A percentile compares a stretch with the other conserved stretches of the same genome.
phyloP scores from a whole-genome alignment of 83 land plant species.

The Isoetes engelmannii region DNA sequence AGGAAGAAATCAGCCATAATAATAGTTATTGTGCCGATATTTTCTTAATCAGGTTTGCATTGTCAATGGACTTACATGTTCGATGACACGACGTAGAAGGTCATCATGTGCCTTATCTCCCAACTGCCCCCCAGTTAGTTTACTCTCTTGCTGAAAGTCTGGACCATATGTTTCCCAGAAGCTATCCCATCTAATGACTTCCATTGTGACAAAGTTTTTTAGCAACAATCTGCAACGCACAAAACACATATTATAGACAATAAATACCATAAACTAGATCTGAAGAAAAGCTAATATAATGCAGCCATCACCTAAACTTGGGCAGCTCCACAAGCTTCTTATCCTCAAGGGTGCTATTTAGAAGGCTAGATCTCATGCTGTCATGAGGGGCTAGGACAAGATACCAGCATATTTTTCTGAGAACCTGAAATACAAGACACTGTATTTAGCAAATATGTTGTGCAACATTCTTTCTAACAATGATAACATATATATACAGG shows the following conservation, averaged over 20 bases:
- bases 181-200: conserved; percentile 81
- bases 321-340: conserved; percentile 90
- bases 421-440: conserved; percentile 36
- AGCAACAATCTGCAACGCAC: conserved; percentile 45
- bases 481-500: conserved; percentile 48
- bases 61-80: conserved; percentile 50
- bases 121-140: conserved; percentile 61
- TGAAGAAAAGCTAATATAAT: neutral
- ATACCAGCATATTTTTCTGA: conserved; percentile 98
- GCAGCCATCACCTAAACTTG: conserved; percentile 51
- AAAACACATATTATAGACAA: conserved; percentile 2
- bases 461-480: conserved; percentile 4
- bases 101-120: conserved; percentile 84
- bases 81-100: conserved; percentile 76
- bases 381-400: conserved; percentile 87
- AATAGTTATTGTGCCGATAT: no score
- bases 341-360: conserved; percentile 85
- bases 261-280: neutral
- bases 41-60: no score
- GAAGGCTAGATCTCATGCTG: conserved; percentile 90
- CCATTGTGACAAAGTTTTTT: conserved; percentile 89
- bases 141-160: conserved; percentile 78
- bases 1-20: neutral
- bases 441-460: neutral
- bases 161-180: conserved; percentile 68